Evolutionary conservation across 2,329 filamentous ascomycete genomes (phyloP), one percentile per base, ranked within the genome.

Genomic region (Botryotinia calthae): DNA sequence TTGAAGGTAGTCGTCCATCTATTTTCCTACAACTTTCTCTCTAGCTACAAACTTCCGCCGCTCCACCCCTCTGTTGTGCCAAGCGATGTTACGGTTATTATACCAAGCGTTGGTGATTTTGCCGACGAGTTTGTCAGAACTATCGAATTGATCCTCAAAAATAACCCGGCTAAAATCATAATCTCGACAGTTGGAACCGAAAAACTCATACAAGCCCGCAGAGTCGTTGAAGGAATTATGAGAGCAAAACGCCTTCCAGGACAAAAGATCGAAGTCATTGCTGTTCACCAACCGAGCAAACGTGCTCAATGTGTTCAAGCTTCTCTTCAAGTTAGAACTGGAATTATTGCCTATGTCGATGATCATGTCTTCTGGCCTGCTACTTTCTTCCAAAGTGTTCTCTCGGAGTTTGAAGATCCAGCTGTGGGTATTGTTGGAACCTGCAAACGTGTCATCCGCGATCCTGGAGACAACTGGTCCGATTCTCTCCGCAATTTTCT

Each of bases 361-460:
- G 76, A 78, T 31, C 73, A 76, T 64, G 74, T 76, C 22, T 71
- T 73, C 65, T 78, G 77, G 77, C 75, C 74, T 8, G 4, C 16
- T 1, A 75, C 71, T 7, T 76, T 75, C 64, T 68, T 78, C 12
- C n/a, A 54, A n/a, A 70, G 69, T 22, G 67, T 72, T 8, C 75
- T 78, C 25, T 59, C 74, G 4, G 72, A 75, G n/a, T 76, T 78
- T 28, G 75, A 78, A 70, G 77, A 78, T 54, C 72, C 71, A 25
- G 25, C 25, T 25, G 85, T 90, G 1, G 88, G 87, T 1, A 81
- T 86, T 12, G 88, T 89, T 0, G 88, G 85, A 0, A 88, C 87
- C 10, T 85, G 85, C 77, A 90, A 90, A 80, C 83, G 83, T 0
- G 87, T 88, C 10, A 80, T 82, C 9, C 84, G 86, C 2, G 81